Base-by-base conservation (phyloP, 2,329 filamentous ascomycete genomes). In the Daldinia sp. region DNA sequence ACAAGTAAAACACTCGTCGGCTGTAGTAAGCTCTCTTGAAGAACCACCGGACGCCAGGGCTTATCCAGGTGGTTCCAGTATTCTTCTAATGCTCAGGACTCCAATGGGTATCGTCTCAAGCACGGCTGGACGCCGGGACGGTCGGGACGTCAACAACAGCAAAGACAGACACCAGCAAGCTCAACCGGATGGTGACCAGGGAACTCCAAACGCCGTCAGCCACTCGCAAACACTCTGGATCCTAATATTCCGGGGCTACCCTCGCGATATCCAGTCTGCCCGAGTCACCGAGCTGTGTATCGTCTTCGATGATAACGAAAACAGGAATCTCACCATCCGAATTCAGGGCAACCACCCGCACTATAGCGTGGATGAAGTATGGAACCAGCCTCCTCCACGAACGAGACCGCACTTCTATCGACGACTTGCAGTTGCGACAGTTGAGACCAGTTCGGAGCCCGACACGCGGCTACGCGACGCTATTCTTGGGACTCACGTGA, bases 181-280 rank as follows among this genome's bases (percentile, higher is more conserved):
- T 42, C 74, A 67, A 61, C 60, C 61, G 37, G 55, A 68, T 55
- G 67, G 62, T 56, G 59, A 68, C 41, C 67, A 70, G 37, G 60
- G 50, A 26, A 56, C 50, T 59, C 64, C 64, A 54, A 58, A 72
- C 51, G 69, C 60, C 33, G 58, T 58, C 57, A 63, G 60, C 41
- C 72, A 74, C 28, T 73, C 74, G 51, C 74, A 76, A 48, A 76
- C 74, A 6, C 70, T 78, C 44, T 77, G 73, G 73, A 78, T 78
- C 18, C 63, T 78, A 60, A 74, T 78, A 54, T 78, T 77, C 66
- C 75, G 70, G 35, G 77, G 77, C 23, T 68, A 74, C 18, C 77
- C 76, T 35, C 69, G 69, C 64, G 77, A 78, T 59, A 72, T 75
- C 54, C 75, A 77, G 61, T 75, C 71, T 51, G 58, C 75, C 33